A percentile compares a stretch with the other conserved stretches of the same genome.
phyloP scores from a whole-genome alignment of 768 basidiomycete species.

The Floccularia luteovirens region DNA sequence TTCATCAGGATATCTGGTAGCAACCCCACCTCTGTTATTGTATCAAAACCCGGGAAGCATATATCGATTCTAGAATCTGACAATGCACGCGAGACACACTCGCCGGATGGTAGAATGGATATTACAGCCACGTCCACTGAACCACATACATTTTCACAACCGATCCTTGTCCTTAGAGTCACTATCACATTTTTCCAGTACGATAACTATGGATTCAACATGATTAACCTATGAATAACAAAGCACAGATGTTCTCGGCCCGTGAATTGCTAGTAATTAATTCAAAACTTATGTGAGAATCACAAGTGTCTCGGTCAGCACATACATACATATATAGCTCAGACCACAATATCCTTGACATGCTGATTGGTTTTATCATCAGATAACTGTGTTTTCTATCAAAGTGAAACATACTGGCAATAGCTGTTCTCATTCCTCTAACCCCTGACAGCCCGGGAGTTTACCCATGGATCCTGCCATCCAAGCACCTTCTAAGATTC shows the following conservation, averaged over 20 bases:
- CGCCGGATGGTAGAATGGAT: constrained; percentile 14
- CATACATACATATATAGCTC: no score
- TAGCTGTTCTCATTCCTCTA: no score
- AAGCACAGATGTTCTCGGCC: no score
- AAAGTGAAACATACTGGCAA: no score
- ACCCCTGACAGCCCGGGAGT: no score
- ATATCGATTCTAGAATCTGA: constrained; percentile 16
- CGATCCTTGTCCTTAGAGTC: not conserved
- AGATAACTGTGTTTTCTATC: no score
- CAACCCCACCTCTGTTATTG: constrained; percentile 33
- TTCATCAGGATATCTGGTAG: constrained; percentile 69
- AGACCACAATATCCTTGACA: no score
- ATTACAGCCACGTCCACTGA: constrained; percentile 1
- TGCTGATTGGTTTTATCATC: no score
- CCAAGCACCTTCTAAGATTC: constrained; percentile 9
- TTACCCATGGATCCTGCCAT: not conserved
- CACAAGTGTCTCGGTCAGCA: no score
- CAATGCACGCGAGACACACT: not conserved
- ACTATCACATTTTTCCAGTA: constrained; percentile 4
- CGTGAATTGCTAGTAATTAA: no score
- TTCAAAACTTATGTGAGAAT: no score
- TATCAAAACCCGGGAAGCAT: constrained; percentile 61
- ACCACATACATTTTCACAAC: not conserved
- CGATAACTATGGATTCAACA: constrained; percentile 10
- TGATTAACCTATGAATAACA: no score